Evolutionary conservation across 352 stramenopile species (phyloP), one percentile per base, ranked within the genome.

Genomic region (Globisporangium uncinulatum): DNA sequence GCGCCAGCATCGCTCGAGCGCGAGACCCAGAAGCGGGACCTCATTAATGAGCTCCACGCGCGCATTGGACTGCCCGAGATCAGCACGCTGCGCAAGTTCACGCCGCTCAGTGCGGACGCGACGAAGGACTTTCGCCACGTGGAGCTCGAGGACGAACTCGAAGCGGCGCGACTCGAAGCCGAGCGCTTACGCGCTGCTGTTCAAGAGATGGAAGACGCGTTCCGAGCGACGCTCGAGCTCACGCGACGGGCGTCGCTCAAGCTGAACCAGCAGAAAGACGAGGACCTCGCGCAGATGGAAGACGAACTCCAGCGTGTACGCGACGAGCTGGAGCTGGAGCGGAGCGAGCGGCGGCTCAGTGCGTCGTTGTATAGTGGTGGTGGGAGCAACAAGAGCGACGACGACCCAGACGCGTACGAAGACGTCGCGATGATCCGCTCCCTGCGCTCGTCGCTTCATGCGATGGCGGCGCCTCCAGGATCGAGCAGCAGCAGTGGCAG

Each of bases 11-110:
- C n/a, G n/a, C n/a, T n/a, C n/a, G 59, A 44, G 56, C 60, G 70
- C 3, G 80, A 87, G 51, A 60, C 54, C 11, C 74, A 89, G 49
- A 91, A 91, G 52, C 67, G 79, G 1, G 65, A 61, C n/a, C 67
- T 93, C n/a, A 67, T 93, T 32, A 93, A 93, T 41, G 83, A 93
- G 59, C 65, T 91, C 19, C 83, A 90, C 48, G 49, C 67, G 19
- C 74, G 69, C 37, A 87, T 93, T 36, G 83, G 81, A 6, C 65
- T 93, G 1, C 83, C 83, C 0, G 71, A 89, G 47, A 79, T 93
- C 53, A 71, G 74, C 42, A 69, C 83, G 34, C 60, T 91, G n/a
- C 77, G 79, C 17, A 81, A 62, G 21, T 93, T 93, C 61, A 63
- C 85, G 59, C 83, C 83, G 11, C 51, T 93, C n/a, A 70, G 70